These are phyloP conservation scores for Ustilago cynodontis DNA, from an alignment of 1,284 basidiomycete genomes.

Conservation along the genomic window DNA sequence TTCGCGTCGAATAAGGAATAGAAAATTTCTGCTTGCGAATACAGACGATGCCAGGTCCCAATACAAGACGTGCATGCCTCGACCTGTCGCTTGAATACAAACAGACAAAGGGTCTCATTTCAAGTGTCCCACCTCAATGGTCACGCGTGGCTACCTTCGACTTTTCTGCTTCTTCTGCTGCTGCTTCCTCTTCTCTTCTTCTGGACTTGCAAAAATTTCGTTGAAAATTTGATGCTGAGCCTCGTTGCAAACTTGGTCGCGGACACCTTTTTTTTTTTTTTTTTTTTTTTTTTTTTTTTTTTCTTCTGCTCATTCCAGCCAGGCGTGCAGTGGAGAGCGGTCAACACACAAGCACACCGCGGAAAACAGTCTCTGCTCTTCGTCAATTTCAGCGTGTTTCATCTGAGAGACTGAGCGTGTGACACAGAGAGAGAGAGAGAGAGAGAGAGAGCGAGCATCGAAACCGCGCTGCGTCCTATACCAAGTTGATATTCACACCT, in stretches of 20 bases:
- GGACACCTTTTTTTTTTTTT: not conserved
- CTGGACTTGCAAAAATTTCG: not conserved
- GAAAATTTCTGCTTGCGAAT: not conserved
- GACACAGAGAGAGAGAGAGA: not conserved
- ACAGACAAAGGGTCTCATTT: not conserved
- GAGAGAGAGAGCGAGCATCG: not conserved
- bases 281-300: not conserved
- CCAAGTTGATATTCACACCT: constrained; percentile 20
- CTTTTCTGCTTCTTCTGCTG: no score
- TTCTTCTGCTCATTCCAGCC: constrained; percentile 1
- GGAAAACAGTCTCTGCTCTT: not conserved
- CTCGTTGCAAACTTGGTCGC: constrained; percentile 3
- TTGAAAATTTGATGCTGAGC: constrained; percentile 4
- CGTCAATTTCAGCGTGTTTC: constrained; percentile 1
- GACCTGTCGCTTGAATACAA: constrained; percentile 10
- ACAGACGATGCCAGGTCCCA: not conserved
- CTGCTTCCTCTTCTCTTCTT: constrained; percentile 3
- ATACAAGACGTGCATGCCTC: constrained; percentile 8
- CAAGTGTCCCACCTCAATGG: constrained; percentile 1
- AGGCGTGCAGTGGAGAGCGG: not conserved
- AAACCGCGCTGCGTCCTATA: constrained; percentile 13
- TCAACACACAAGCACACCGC: constrained; percentile 2
- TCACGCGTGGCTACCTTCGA: constrained; percentile 12
- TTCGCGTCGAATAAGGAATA: constrained; percentile 6
- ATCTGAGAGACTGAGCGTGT: not conserved